Evolutionary conservation across 768 basidiomycete species (phyloP), one percentile per base, ranked within the genome.

Genomic region (Mycena galericulata): DNA sequence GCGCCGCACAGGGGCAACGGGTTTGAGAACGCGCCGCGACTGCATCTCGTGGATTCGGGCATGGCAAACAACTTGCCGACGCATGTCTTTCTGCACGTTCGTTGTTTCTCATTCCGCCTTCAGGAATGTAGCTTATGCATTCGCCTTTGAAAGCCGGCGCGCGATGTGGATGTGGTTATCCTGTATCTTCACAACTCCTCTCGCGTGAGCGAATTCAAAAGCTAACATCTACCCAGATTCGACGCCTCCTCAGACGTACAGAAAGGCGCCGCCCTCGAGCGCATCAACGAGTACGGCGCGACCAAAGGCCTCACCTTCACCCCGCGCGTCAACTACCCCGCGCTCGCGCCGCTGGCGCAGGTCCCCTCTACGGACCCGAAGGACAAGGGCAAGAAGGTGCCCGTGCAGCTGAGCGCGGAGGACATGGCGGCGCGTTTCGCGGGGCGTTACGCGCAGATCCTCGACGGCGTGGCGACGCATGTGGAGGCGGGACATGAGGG

Each of bases 231-330:
- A n/a, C n/a, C n/a, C n/a, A 49, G 46, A 26, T 62, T 62, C 36
- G 60, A 62, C 60, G 60, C 60, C 11, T 62, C 60, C 8, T 62
- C 60, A 2, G 60, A 62, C 49, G 60, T 50, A 3, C 60, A 62
- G 22, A 62, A 62, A 20, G 60, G 60, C 34, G 32, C 60, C 26
- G 60, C 49, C 34, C 10, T 62, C n/a, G 34, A 24, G 24, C 46
- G 60, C 24, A 62, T 62, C 60, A 62, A 62, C 60, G 60, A 62
- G 26, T 62, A 38, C 27, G 60, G 60, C 47, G 60, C 60, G 47
- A 62, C 49, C 2, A 62, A 62, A 24, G 60, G 60, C 9, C 60
- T 62, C 34, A 43, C 17, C 5, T 62, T 62, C 47, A 62, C 60
- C 36, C 60, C 60, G 32, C 60, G 60, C 36, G 34, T 62, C 32